Base-by-base conservation (phyloP, 805 yeast species). In the Jamesozyma rosinii region DNA sequence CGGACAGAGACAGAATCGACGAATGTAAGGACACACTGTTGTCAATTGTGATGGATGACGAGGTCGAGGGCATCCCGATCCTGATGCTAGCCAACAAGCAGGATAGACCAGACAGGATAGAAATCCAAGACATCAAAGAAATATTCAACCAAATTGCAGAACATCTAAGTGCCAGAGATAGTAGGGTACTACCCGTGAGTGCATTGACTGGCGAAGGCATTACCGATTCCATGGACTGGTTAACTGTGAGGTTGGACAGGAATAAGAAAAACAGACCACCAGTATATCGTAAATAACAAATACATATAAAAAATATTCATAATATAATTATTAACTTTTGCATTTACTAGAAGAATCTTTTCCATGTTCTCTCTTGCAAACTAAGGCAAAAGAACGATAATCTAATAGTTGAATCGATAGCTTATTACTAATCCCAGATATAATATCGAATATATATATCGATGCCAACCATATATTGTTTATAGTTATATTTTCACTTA, bases 31-130 rank as follows among this genome's bases (percentile, higher is more conserved):
- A 76, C 20, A 79, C 81, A 1, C 67, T 88, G 42, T 63, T 70
- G 15, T 52, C 65, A 1, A 61, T 77, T 17, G 79, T 87, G 58
- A 68, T 72, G 40, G 74, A 74, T 58, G 84, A 80, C 46, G 69
- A 70, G 17, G 67, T 75, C 13, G 85, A 80, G 44, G 88, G 94
- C 26, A 81, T 88, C 15, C 98, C 97, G 1, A 78, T 90, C 9
- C 69, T 90, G 44, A 90, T 90, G 96, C 70, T 90, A 56, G 97
- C 97, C 6, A 90, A 92, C 62, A 92, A 92, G 61, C 96, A 89
- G 66, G 97, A 92, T 58, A 61, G 79, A 30, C 77, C 76, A 44
- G 79, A 76, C 39, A 74, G 79, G 45, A 64, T 83, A 63, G 90
- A 83, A 58, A 80, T 83, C 17, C 84, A 79, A 51, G 83, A 83